These are phyloP conservation scores for Hanseniaspora meyeri DNA, from an alignment of 805 yeast genomes.

Conservation along the genomic window DNA sequence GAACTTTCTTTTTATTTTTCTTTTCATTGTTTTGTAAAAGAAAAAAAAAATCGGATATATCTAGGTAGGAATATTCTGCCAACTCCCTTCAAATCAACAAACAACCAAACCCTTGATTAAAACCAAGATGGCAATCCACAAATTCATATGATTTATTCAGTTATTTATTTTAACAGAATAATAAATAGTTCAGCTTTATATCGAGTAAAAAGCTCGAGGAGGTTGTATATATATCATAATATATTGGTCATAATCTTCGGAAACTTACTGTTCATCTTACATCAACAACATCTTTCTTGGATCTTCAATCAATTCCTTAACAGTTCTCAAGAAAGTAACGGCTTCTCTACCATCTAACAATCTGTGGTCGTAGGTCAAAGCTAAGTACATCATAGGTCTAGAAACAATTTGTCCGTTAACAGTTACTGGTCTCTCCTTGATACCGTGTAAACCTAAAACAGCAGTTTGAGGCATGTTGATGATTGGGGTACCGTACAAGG, in stretches of 20 bases:
- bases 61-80: too few species aligned
- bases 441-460: constrained; percentile 93
- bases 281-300: constrained; percentile 90
- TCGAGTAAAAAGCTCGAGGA: not conserved
- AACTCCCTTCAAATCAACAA: too few species aligned
- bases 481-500: constrained; percentile 95
- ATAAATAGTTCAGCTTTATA: not conserved
- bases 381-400: constrained; percentile 99
- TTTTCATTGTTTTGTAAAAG: too few species aligned
- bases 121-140: too few species aligned
- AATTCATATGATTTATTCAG: too few species aligned
- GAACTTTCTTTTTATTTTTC: too few species aligned
- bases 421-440: constrained; percentile 93
- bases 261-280: constrained; percentile 18
- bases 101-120: too few species aligned
- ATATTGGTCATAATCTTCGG: not conserved
- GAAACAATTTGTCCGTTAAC: constrained; percentile 91
- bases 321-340: constrained; percentile 87
- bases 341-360: constrained; percentile 98
- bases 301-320: constrained; percentile 94
- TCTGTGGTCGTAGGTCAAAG: constrained; percentile 96
- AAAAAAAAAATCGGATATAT: too few species aligned
- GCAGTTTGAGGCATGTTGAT: constrained; percentile 98
- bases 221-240: not conserved
- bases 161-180: not conserved